Percentiles rank a stretch among this genome's conserved stretches.
Conservation (phyloP, 2,329 filamentous ascomycete species). For the Fusarium anthophilum region DNA sequence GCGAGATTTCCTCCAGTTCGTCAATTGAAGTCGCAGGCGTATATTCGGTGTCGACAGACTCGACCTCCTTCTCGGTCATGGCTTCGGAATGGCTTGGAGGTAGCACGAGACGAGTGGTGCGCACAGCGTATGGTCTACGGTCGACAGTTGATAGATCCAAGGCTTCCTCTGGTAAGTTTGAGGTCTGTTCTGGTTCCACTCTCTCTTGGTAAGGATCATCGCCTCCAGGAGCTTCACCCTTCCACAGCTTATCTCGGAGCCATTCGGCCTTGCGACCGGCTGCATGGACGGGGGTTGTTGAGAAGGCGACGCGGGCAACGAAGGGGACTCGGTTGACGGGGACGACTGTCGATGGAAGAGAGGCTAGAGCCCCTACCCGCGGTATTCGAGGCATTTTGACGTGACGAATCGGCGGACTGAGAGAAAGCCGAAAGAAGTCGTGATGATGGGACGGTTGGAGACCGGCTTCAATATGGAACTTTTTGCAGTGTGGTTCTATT, state of each 20-base stretch:
- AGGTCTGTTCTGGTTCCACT: slow-evolving; percentile 39
- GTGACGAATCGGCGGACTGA: neutral
- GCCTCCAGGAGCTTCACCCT: slow-evolving; percentile 50
- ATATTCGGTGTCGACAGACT: slow-evolving; percentile 52
- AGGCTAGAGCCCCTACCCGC: slow-evolving; percentile 48
- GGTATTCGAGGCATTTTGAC: slow-evolving; percentile 56
- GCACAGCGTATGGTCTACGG: slow-evolving; percentile 40
- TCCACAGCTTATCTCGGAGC: slow-evolving; percentile 53
- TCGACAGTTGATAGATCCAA: slow-evolving; percentile 33
- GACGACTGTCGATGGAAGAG: slow-evolving; percentile 41
- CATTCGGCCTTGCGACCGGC: slow-evolving; percentile 48
- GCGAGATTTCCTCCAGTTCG: slow-evolving; percentile 58
- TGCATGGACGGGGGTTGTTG: slow-evolving; percentile 44
- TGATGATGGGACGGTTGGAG: slow-evolving; percentile 10
- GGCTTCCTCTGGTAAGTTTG: slow-evolving; percentile 47
- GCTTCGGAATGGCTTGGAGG: slow-evolving; percentile 49
- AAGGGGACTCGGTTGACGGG: slow-evolving; percentile 43
- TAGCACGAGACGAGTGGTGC: slow-evolving; percentile 45
- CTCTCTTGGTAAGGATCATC: slow-evolving; percentile 53
- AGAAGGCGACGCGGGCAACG: slow-evolving; percentile 44
- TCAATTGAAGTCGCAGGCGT: slow-evolving; percentile 56
- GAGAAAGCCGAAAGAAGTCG: slow-evolving; percentile 23
- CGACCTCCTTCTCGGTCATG: slow-evolving; percentile 44
- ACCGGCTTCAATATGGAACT: slow-evolving; percentile 38
- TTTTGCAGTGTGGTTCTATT: slow-evolving; percentile 37